Base-by-base conservation (phyloP, 108 stramenopile species). In the Licmophora abbreviata region DNA sequence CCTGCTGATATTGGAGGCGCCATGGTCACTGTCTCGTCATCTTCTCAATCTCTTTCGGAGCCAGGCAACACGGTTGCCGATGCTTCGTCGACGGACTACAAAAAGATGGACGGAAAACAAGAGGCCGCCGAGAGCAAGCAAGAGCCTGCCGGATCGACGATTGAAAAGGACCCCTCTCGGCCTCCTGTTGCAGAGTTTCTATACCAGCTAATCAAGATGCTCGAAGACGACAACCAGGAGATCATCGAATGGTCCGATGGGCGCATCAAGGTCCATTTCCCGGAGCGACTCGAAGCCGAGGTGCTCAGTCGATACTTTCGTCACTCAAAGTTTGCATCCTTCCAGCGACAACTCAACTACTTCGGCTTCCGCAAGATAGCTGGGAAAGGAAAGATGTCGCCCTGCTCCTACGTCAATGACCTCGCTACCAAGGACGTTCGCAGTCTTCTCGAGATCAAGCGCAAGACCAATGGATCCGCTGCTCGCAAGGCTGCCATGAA, bases 361-460 rank as follows among this genome's bases (percentile, higher is more conserved):
- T 93, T 93, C 55, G 92, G 92, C 22, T 93, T 93, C 50, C 67
- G 92, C 4, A 93, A 93, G 51, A 87, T 93, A 41, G 88, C 87
- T 11, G 92, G 92, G 14, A 93, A 93, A 59, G 92, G 92, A 8
- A 93, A 93, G 55, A 93, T 93, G 92, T 74, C 79, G 9, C 88
- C 92, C 12, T 93, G 92, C 58, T 89, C 87, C 5, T 93, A 93
- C 61, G 85, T 93, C 54, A 93, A 93, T 54, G 85, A 88, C 37
- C 62, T 75, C 21, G 86, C 87, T 38, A 93, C 77, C 4, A 64
- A 71, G 9, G 92, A 93, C 68, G 74, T 93, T 32, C 69, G 85
- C 24, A 84, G 82, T 49, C 73, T 93, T 20, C 65, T 93, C 26
- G 59, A 74, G 48, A 93, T 93, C 58, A 93, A 88, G 66, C 20